Percentiles rank a stretch among this genome's conserved stretches.
phyloP scores from a whole-genome alignment of 169 alveolate species.

The Eimeria brunetti region DNA sequence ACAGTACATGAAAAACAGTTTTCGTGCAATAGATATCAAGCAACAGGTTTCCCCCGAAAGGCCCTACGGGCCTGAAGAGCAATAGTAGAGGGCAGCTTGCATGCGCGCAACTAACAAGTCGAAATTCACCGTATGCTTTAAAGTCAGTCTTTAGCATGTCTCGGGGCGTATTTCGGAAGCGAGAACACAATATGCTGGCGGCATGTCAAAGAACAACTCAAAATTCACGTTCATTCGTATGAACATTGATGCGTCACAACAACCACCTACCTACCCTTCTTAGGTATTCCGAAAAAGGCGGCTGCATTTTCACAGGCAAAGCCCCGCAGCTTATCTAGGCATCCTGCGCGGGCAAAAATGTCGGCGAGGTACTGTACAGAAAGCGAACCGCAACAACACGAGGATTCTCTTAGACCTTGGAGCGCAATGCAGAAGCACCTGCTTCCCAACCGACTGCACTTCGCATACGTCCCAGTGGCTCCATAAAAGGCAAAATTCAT shows the following conservation, averaged over 20 bases:
- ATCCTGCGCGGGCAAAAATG: constrained; percentile 66
- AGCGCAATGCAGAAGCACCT: neutral
- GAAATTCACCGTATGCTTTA: neutral
- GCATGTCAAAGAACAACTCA: neutral
- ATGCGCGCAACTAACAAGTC: too few relatives aligned
- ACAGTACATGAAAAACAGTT: neutral
- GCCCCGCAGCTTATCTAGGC: constrained; percentile 72
- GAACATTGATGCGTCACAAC: neutral
- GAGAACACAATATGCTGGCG: neutral
- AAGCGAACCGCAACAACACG: neutral
- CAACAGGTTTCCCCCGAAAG: neutral
- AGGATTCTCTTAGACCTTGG: neutral
- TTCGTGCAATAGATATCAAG: neutral
- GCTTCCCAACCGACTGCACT: neutral
- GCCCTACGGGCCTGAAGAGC: neutral
- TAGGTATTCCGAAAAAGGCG: constrained; percentile 66
- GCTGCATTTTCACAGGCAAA: constrained; percentile 77
- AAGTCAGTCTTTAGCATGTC: neutral
- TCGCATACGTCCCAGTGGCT: neutral
- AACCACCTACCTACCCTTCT: constrained; percentile 55
- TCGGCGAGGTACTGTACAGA: constrained; percentile 76
- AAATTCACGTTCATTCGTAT: too few relatives aligned
- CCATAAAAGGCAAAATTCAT: neutral
- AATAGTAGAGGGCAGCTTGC: neutral
- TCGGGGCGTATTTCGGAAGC: neutral